Evolutionary conservation across 176 grass and related monocot species (phyloP).

Genomic region (Cymbopogon citratus): DNA sequence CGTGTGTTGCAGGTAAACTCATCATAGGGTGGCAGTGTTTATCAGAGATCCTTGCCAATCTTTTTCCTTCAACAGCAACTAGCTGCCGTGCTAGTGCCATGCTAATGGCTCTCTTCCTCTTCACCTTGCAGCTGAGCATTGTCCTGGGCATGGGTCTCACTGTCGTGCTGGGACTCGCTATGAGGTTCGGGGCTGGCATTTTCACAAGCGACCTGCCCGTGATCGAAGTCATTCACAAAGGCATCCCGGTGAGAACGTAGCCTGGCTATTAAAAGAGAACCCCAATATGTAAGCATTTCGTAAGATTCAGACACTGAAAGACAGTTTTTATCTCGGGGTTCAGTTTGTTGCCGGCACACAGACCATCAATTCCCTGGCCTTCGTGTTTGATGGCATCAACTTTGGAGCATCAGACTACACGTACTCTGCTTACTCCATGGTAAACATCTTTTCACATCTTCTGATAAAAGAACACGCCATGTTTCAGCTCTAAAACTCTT

Average conservation of each 20-base stretch:
- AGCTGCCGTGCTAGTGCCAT: not conserved
- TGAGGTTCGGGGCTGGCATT: conserved; percentile 76
- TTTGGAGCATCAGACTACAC: conserved; percentile 91
- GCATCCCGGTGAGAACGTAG: conserved; percentile 60
- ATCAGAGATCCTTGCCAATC: not conserved
- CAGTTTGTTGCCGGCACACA: conserved; percentile 89
- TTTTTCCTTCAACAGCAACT: not conserved
- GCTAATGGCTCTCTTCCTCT: not conserved
- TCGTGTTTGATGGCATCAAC: conserved; percentile 99
- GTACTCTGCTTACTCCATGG: conserved; percentile 95
- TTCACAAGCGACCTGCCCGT: conserved; percentile 76
- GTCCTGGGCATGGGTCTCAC: conserved; percentile 67
- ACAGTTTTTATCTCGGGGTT: not conserved
- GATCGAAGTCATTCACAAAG: conserved; percentile 67
- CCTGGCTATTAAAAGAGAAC: not conserved
- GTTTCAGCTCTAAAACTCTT: conserved; percentile 18
- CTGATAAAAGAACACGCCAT: not conserved
- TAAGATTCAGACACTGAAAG: not conserved
- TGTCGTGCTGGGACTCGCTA: conserved; percentile 57
- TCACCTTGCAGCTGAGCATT: conserved; percentile 61
- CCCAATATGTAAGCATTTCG: not conserved
- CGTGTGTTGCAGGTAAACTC: conserved; percentile 77
- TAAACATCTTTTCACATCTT: conserved; percentile 4
- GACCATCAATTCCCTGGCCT: conserved; percentile 79
- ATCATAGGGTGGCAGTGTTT: not conserved